Conservation (phyloP, 1,284 basidiomycete genomes). For the Nidula niveotomentosa region DNA sequence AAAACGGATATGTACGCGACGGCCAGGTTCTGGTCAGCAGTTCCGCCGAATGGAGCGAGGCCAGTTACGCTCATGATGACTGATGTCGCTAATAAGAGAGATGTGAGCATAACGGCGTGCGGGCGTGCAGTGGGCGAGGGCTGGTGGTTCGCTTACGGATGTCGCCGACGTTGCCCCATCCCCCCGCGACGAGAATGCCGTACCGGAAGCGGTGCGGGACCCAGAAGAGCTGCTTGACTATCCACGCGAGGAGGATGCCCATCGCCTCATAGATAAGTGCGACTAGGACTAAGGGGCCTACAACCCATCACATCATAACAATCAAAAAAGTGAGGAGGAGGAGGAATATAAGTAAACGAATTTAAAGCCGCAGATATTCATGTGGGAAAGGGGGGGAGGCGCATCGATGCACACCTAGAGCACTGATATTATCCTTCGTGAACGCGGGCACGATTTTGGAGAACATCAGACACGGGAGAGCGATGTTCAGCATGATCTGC, state of each 20-base stretch:
- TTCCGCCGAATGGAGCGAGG: slow-evolving; percentile 32
- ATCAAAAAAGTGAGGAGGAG: not conserved
- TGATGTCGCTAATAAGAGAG: slow-evolving; percentile 52
- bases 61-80: slow-evolving; percentile 37
- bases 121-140: too few species aligned
- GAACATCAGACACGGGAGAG: slow-evolving; percentile 72
- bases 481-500: slow-evolving; percentile 67
- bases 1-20: slow-evolving; percentile 63
- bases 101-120: too few species aligned
- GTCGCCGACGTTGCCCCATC: slow-evolving; percentile 66
- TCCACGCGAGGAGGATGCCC: slow-evolving; percentile 54
- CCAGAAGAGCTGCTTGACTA: slow-evolving; percentile 69
- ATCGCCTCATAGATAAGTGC: slow-evolving; percentile 52
- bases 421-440: slow-evolving; percentile 58
- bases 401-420: slow-evolving; percentile 46
- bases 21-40: slow-evolving; percentile 43
- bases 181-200: slow-evolving; percentile 63
- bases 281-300: slow-evolving; percentile 56
- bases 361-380: too few species aligned
- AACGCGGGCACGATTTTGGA: slow-evolving; percentile 79
- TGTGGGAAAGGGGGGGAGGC: not conserved
- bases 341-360: not conserved
- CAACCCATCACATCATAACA: not conserved
- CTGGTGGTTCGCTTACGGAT: slow-evolving; percentile 50
- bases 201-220: slow-evolving; percentile 75